A percentile compares a stretch with the other conserved stretches of the same genome.
phyloP scores from a whole-genome alignment of 2,329 filamentous ascomycete species.

The Xylaria sp. region DNA sequence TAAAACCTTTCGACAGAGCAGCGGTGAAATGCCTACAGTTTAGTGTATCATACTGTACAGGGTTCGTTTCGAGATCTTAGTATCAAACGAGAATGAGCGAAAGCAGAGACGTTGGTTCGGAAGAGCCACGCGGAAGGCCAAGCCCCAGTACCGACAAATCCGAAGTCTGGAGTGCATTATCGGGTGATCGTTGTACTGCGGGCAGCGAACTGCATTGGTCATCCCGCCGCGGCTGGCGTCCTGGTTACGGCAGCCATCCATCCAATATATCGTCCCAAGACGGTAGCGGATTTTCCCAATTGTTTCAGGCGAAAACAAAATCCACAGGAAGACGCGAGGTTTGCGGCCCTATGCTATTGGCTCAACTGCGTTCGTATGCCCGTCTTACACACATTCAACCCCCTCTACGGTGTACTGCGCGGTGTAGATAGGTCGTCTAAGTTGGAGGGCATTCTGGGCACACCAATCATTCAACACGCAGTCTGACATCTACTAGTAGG shows the following conservation, averaged over 20 bases:
- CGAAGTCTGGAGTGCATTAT: constrained; percentile 37
- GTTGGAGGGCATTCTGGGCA: constrained; percentile 9
- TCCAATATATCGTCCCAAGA: constrained; percentile 15
- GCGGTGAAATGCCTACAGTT: not conserved
- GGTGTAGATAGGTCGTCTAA: not conserved
- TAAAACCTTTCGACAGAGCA: constrained; percentile 3
- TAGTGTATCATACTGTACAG: constrained; percentile 5
- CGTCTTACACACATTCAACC: constrained; percentile 32
- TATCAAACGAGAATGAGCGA: not conserved
- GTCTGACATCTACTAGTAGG: constrained; percentile 17
- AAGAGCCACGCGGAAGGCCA: constrained; percentile 32
- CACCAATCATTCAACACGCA: constrained; percentile 16
- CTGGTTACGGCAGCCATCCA: constrained; percentile 23
- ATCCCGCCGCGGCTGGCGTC: constrained; percentile 23
- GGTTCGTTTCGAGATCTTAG: constrained; percentile 6
- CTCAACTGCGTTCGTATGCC: constrained; percentile 22
- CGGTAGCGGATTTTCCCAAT: constrained; percentile 17
- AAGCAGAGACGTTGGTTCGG: constrained; percentile 17
- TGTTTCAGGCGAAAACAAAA: constrained; percentile 32
- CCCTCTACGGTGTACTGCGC: constrained; percentile 7
- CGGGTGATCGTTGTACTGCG: constrained; percentile 33
- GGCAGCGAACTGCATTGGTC: constrained; percentile 35
- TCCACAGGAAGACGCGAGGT: constrained; percentile 25
- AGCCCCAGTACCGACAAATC: constrained; percentile 29
- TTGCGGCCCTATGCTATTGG: constrained; percentile 19